Conservation (phyloP, 768 basidiomycete species). For the Suillus brevipes region DNA sequence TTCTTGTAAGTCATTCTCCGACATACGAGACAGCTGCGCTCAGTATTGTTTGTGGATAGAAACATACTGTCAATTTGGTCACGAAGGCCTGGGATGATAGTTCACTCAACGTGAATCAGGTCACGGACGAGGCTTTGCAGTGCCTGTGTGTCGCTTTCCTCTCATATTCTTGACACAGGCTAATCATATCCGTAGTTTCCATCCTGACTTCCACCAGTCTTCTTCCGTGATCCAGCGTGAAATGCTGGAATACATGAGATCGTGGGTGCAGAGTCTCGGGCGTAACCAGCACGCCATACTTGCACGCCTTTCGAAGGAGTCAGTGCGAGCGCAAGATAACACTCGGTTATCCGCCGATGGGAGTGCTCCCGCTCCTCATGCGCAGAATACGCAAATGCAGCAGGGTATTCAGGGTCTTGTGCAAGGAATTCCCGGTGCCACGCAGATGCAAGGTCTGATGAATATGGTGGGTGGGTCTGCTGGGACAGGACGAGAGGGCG, state of each 20-base stretch:
- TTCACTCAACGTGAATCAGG: conserved; percentile 53
- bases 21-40: neutral
- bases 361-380: conserved; percentile 45
- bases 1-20: conserved; percentile 51
- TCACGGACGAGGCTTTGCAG: conserved; percentile 64
- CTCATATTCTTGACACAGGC: neutral
- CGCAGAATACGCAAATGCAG: conserved; percentile 53
- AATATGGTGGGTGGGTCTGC: conserved; percentile 24
- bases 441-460: conserved; percentile 43
- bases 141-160: conserved; percentile 50
- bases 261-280: conserved; percentile 59
- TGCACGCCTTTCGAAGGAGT: conserved; percentile 58
- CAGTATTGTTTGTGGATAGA: conserved; percentile 33
- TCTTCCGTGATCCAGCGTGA: conserved; percentile 68
- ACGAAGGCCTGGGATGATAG: conserved; percentile 81
- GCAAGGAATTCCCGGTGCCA: conserved; percentile 46
- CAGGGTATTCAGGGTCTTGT: conserved; percentile 46
- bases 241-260: conserved; percentile 69
- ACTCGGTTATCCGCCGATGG: conserved; percentile 58
- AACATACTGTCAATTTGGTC: conserved; percentile 64
- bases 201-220: conserved; percentile 76
- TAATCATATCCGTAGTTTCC: conserved; percentile 53
- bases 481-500: conserved; percentile 8
- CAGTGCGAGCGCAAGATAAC: conserved; percentile 74
- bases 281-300: conserved; percentile 49